Percentiles rank a stretch among this genome's conserved stretches.
These are phyloP conservation scores for Colletotrichum noveboracense DNA, from an alignment of 2,329 filamentous ascomycete species.

Conservation along the genomic window DNA sequence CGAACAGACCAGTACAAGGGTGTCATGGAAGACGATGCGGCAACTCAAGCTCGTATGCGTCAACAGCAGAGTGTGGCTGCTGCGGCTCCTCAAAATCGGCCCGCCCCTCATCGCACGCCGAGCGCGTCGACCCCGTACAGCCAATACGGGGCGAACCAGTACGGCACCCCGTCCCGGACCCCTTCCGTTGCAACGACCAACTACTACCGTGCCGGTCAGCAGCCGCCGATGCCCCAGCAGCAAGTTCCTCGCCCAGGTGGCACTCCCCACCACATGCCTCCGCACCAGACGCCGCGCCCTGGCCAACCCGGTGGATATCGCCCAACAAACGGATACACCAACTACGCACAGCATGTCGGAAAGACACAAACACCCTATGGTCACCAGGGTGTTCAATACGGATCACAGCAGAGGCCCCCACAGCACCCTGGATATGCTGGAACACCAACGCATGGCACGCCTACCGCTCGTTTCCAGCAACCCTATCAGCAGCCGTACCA, in stretches of 20 bases:
- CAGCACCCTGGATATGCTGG: constrained; percentile 42
- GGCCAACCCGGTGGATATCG: constrained; percentile 45
- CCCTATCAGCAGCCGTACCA: constrained; percentile 41
- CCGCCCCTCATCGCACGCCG: constrained; percentile 43
- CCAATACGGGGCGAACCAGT: constrained; percentile 51
- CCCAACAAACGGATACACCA: constrained; percentile 52
- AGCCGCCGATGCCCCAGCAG: constrained; percentile 45
- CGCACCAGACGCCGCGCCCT: constrained; percentile 33
- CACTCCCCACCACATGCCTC: constrained; percentile 26
- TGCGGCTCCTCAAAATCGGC: constrained; percentile 26
- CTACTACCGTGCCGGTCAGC: constrained; percentile 47
- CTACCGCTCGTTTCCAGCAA: constrained; percentile 45
- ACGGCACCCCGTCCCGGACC: constrained; percentile 51
- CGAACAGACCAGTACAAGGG: constrained; percentile 77
- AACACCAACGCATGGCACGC: constrained; percentile 44
- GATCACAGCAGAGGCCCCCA: constrained; percentile 48
- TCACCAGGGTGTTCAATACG: constrained; percentile 56
- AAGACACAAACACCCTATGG: constrained; percentile 59
- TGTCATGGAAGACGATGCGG: constrained; percentile 80
- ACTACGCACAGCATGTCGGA: constrained; percentile 54
- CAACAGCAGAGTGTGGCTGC: constrained; percentile 37
- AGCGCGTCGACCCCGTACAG: constrained; percentile 45
- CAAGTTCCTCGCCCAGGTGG: constrained; percentile 31
- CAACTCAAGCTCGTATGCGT: constrained; percentile 55
- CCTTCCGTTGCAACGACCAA: constrained; percentile 48